Percentiles rank a stretch among this genome's conserved stretches.
Evolutionary conservation across 2,329 filamentous ascomycete genomes (phyloP).

Genomic region (Botrytis deweyae): DNA sequence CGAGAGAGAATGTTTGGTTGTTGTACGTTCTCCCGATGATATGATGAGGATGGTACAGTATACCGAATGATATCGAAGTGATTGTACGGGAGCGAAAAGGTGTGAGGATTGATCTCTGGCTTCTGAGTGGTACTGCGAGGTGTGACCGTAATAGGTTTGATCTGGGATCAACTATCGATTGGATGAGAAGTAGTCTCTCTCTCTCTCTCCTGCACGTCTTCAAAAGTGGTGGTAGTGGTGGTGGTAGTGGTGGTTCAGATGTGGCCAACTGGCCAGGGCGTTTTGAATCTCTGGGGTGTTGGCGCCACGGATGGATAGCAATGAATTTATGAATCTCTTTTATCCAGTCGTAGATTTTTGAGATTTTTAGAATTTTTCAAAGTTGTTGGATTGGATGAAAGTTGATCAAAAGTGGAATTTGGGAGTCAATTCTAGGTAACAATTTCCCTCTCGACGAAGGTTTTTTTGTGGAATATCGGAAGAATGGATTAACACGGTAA

Average conservation of each 20-base stretch:
- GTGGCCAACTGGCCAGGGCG: constrained; percentile 13
- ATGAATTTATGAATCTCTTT: neutral
- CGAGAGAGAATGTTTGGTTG: neutral
- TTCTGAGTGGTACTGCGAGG: neutral
- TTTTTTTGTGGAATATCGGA: neutral
- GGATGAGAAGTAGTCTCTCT: neutral
- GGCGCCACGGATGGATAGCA: constrained; percentile 14
- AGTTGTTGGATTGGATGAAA: neutral
- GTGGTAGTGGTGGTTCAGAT: constrained; percentile 8
- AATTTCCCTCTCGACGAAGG: neutral
- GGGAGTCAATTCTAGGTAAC: neutral
- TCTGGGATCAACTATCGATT: constrained; percentile 7
- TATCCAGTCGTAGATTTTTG: neutral
- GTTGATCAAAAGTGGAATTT: constrained; percentile 4
- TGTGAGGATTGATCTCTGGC: neutral
- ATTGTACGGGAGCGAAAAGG: neutral
- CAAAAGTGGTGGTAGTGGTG: constrained; percentile 2
- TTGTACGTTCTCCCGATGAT: neutral
- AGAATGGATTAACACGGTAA: neutral
- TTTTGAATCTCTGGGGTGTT: constrained; percentile 7
- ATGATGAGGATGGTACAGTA: neutral
- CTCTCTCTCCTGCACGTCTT: neutral
- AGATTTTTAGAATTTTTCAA: neutral
- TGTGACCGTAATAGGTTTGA: constrained; percentile 3
- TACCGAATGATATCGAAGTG: neutral